Base-by-base conservation (phyloP, 2,329 filamentous ascomycete species). In the Aspergillus sergii region DNA sequence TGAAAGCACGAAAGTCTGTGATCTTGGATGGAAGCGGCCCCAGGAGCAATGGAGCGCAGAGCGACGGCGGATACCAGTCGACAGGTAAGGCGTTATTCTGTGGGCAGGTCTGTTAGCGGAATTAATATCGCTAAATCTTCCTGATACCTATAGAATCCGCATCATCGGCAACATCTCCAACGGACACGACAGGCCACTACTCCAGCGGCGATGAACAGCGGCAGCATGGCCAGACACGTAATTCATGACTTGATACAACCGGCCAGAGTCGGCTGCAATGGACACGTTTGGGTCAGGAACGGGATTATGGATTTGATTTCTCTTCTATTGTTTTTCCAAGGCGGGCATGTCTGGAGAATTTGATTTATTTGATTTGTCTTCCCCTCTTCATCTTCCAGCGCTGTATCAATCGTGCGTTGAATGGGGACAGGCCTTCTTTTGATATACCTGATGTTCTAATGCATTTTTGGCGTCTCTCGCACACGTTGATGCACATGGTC, bases 1-100 rank as follows among this genome's bases (percentile, higher is more conserved):
- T 98, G 59, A 86, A 83, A 81, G 66, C 70, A 58, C 71, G 71
- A 50, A 62, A 72, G 64, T 65, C 69, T 12, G 56, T 67, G 30
- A 60, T 63, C 21, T 32, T 59, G 58, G 63, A 61, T 46, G 67
- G 59, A 57, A 68, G 39, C 55, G 59, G 59, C 45, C 56, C 63
- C 16, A 41, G 55, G 53, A 61, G 61, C 58, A 65, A 60, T 57
- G 54, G 55, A 32, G 64, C 56, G 32, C 67, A 63, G 50, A 65
- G 58, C 51, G 66, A 66, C 19, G 64, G 63, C 32, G 66, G 64
- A 32, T 70, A 71, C 53, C 66, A 69, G 63, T 63, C 68, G 51
- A 58, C 62, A 59, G 66, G 68, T 72, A 62, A 68, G 65, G 56
- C 39, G 32, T 58, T 61, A 66, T 26, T 12, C 28, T 23, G n/a